Base-by-base conservation (phyloP, 148 eudicot genomes). In the Chenopodium quinoa region DNA sequence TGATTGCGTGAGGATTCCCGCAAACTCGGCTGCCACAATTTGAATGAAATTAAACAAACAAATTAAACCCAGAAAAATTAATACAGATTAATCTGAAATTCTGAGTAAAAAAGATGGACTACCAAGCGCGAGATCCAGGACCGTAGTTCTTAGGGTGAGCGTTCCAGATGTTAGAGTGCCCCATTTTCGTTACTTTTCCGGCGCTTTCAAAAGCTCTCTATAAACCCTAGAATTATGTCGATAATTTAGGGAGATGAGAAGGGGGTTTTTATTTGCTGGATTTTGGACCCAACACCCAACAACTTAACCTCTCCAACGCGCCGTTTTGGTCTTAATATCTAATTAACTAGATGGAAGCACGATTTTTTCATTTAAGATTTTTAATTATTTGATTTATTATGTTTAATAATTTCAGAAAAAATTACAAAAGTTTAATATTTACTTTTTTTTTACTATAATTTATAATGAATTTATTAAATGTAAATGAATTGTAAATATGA, bases 1-100 rank as follows among this genome's bases (percentile, higher is more conserved):
- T 87, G 62, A 89, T 72, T 13, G 86, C 91, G 52, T 87, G 91
- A 12, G 91, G 85, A 54, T 89, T 89, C 9, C 91, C 91, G 64
- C 89, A 87, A 12, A 89, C 89, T 23, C 89, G 91, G 82, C 91
- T 89, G 84, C 16, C 13, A 50, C 2, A 50, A 50, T 50, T 50
- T 50, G 54, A 50, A 50, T 13, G 14, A 9, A 50, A 31, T 27
- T 1, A 54, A 34, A 47, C 10, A 11, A 37, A 9, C 17, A 70
- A 72, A 40, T 22, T 46, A 23, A 25, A 69, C 1, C 19, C 20
- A 25, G 54, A 75, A 34, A 31, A 54, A 19, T 19, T n/a, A 17
- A 8, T 0, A 5, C 44, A 40, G 8, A 56, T 20, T 31, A 16
- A 29, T 7, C 9, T 8, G 12, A 75, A 32, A 25, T 37, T 4